Evolutionary conservation across 2,329 filamentous ascomycete genomes (phyloP).

Genomic region (Penicillium sp.): DNA sequence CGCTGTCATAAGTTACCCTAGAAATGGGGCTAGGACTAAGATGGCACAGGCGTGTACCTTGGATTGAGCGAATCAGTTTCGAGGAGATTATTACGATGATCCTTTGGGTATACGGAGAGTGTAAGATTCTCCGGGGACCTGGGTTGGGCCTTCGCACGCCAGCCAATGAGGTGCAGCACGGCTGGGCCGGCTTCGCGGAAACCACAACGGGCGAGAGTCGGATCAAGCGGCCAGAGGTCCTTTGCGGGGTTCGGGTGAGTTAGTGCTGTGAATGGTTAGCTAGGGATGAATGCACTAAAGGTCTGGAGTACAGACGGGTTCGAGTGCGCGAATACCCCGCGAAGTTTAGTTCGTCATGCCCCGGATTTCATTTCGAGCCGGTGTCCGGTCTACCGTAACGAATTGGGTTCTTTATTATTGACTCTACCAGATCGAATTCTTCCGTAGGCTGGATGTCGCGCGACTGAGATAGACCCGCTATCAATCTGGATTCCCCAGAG

Average conservation of each 20-base stretch:
- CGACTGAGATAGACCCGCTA: constrained; percentile 3
- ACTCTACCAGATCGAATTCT: too few relatives aligned
- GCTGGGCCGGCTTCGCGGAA: not conserved
- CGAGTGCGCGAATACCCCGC: too few relatives aligned
- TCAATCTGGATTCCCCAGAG: constrained; percentile 1
- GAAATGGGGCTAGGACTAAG: not conserved
- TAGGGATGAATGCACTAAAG: not conserved
- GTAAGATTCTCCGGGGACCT: too few relatives aligned
- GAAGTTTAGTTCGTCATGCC: too few relatives aligned
- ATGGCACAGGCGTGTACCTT: not conserved
- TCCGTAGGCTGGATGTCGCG: too few relatives aligned
- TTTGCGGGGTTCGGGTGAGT: not conserved
- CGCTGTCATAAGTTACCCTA: too few relatives aligned
- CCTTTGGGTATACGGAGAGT: too few relatives aligned
- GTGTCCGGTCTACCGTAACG: not conserved
- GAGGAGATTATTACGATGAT: too few relatives aligned
- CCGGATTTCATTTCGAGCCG: too few relatives aligned
- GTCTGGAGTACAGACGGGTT: not conserved
- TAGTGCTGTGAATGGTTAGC: not conserved
- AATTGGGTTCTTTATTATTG: not conserved
- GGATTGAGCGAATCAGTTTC: too few relatives aligned
- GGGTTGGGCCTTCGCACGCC: too few relatives aligned
- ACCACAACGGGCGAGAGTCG: not conserved
- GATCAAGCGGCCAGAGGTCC: not conserved
- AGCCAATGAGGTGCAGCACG: not conserved